Percentiles rank a stretch among this genome's conserved stretches.
Conservation (phyloP, 2,329 filamentous ascomycete genomes). For the Fusarium nurragi region DNA sequence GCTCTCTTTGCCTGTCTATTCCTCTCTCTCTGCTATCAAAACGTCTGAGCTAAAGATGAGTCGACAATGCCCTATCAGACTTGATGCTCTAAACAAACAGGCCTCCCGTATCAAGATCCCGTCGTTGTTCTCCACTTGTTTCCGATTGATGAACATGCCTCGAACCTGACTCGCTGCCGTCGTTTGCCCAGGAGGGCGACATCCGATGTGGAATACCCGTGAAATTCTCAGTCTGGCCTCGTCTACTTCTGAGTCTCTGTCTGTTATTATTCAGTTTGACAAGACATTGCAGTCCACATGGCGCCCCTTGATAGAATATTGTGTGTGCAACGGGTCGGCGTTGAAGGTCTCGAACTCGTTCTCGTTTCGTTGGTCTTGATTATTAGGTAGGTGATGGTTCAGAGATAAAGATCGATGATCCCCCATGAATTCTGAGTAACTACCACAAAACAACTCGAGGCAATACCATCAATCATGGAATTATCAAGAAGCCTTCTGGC, state of each 20-base stretch:
- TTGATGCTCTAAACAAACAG: constrained; percentile 16
- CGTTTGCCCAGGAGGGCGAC: constrained; percentile 5
- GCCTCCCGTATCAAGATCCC: constrained; percentile 18
- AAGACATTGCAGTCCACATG: constrained; percentile 34
- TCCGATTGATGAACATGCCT: constrained; percentile 7
- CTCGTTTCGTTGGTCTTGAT: neutral
- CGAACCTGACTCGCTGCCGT: constrained; percentile 18
- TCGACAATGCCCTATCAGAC: neutral
- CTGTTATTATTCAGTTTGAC: constrained; percentile 19
- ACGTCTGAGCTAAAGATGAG: neutral
- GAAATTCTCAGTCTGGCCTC: neutral
- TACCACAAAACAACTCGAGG: neutral
- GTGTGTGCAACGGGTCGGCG: constrained; percentile 19
- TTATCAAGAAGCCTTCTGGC: constrained; percentile 4
- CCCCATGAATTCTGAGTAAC: neutral
- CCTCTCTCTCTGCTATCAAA: neutral
- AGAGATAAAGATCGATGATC: constrained; percentile 13
- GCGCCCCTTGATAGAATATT: neutral
- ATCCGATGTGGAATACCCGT: constrained; percentile 7
- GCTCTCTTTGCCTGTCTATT: neutral
- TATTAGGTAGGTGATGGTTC: no score
- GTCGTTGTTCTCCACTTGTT: constrained; percentile 26
- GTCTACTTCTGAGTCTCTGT: neutral
- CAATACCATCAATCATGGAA: constrained; percentile 16
- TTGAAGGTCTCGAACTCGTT: constrained; percentile 14